Evolutionary conservation across 257 asterid species (phyloP), one percentile per base, ranked within the genome.

Genomic region (Catharanthus roseus): DNA sequence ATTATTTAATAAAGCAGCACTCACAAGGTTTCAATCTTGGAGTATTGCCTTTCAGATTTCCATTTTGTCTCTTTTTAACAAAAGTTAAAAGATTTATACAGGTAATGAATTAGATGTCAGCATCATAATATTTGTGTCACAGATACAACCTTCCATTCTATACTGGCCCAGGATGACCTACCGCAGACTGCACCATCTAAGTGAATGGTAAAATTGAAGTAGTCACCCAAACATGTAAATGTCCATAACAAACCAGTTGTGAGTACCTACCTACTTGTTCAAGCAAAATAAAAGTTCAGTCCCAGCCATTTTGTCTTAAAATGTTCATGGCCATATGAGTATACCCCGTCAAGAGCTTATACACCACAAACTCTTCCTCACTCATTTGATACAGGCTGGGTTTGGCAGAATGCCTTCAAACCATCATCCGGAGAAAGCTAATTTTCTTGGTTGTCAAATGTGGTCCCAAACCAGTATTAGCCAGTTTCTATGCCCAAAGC

Each of bases 1-100:
- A 67, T 56, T 51, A 57, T 74, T 42, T 16, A 31, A 53, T 38
- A 45, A 67, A 58, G 38, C 38, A 54, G 53, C 66, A 67, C 44
- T 74, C 55, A 4, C 42, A 29, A 10, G 65, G 47, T 24, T 44
- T 47, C 47, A 72, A 67, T 56, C 69, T 29, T 34, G 57, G 73
- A 67, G 33, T 67, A 67, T 72, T 67, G 60, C 29, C 26, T 44
- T 47, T 47, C 69, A 57, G 74, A 74, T 57, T 67, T 69, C 49
- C 70, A 39, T 24, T 67, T 72, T 77, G 77, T 72, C 74, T 49
- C 65, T 58, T 63, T 77, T 61, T 31, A 49, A 50, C 26, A 24
- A 57, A 72, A 58, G 50, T 57, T 34, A 34, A 55, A 67, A 60
- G 64, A 53, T 72, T 47, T 47, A 42, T 49, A 42, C 13, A 62